Base-by-base conservation (phyloP, 441 rosid species). In the Adansonia grandidieri region DNA sequence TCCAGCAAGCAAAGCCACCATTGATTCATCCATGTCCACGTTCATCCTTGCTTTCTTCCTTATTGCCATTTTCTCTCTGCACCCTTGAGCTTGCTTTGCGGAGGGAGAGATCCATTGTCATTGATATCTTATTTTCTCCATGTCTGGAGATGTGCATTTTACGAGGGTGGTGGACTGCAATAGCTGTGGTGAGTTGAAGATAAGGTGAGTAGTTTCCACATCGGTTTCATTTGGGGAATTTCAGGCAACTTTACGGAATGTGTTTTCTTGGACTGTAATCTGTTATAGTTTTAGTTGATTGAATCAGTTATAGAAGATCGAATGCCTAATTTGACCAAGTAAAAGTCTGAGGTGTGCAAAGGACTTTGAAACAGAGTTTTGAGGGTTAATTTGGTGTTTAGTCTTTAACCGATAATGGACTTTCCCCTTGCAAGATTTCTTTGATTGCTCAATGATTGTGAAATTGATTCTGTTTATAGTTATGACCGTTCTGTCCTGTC, bases 391-490 rank as follows among this genome's bases (percentile, higher is more conserved):
- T 54, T 54, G 40, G 64, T 6, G 37, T 37, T 37, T 71, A 28
- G 24, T 51, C 20, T 17, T 32, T 62, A 80, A 65, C 57, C 62
- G 68, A 40, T 7, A 22, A 9, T 11, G 22, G 67, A 20, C 17
- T 75, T 83, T 28, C 48, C 15, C 53, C 50, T 67, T 63, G 72
- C 66, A 60, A 13, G 72, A 78, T 77, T 53, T 80, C 14, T 54
- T 40, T 62, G 56, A 61, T 77, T 78, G 45, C 73, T 78, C 13
- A 45, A 48, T 73, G 75, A 54, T 81, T 67, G 85, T 75, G 66
- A 40, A 44, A 80, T 77, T 76, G 20, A 78, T 70, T 78, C 45
- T 68, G 45, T 86, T 82, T 86, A 86, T 76, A 85, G 84, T 71
- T 28, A 58, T 20, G 3, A 7, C 58, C 62, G 75, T 60, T 54